Percentiles rank a stretch among this genome's conserved stretches.
phyloP scores from a whole-genome alignment of 2,329 filamentous ascomycete species.

The Neoscytalidium dimidiatum region DNA sequence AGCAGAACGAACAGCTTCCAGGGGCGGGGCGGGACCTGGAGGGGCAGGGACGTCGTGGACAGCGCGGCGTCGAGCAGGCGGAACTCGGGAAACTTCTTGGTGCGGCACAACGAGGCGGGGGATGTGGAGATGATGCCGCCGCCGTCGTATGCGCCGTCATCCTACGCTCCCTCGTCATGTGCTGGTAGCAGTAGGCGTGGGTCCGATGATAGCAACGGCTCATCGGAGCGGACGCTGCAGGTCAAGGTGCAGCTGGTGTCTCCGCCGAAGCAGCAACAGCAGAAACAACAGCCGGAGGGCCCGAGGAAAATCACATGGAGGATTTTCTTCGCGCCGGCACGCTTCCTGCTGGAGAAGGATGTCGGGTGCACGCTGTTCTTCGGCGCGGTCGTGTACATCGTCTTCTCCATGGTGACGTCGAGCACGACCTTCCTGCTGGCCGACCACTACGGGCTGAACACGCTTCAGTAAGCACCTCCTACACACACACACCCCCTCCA shows the following conservation, averaged over 20 bases:
- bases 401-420: conserved; percentile 60
- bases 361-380: conserved; percentile 50
- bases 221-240: neutral
- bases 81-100: conserved; percentile 24
- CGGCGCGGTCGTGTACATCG: conserved; percentile 53
- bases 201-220: neutral
- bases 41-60: neutral
- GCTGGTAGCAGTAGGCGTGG: neutral
- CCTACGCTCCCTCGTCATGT: neutral
- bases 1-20: neutral
- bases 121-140: neutral
- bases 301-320: neutral
- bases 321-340: neutral
- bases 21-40: neutral
- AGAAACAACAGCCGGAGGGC: neutral
- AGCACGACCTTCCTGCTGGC: conserved; percentile 54
- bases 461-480: conserved; percentile 40
- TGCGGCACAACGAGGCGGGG: neutral
- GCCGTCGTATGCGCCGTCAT: neutral
- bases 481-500: neutral
- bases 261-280: neutral
- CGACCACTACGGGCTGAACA: conserved; percentile 43
- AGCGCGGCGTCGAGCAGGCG: neutral
- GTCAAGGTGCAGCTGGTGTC: neutral
- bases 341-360: conserved; percentile 28